These are phyloP conservation scores for Bassia scoparia DNA, from an alignment of 148 eudicot species.

Conservation along the genomic window DNA sequence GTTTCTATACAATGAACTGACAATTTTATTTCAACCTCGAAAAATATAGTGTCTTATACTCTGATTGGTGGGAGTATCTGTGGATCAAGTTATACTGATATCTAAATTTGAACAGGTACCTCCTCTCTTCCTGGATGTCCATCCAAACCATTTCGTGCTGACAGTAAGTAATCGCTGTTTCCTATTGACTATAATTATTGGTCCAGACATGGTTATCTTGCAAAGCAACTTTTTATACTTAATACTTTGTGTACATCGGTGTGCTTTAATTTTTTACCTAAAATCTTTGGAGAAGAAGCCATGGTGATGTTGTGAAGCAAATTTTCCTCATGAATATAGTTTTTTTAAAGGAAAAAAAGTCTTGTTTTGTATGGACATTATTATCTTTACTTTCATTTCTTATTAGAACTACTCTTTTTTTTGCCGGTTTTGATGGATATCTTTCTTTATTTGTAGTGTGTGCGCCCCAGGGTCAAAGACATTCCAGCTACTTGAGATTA, in stretches of 20 bases:
- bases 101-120: constrained; percentile 60
- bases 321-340: background rate
- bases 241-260: background rate
- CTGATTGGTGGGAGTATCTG: background rate
- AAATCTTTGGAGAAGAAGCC: background rate
- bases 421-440: constrained; percentile 21
- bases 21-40: background rate
- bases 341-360: no score
- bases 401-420: background rate
- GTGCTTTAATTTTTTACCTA: background rate
- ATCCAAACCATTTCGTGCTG: constrained; percentile 82
- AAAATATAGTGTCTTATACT: background rate
- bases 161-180: constrained; percentile 61
- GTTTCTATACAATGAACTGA: background rate
- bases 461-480: constrained; percentile 99
- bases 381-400: background rate
- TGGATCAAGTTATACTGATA: constrained; percentile 5
- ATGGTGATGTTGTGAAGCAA: background rate
- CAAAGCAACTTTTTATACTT: background rate
- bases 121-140: constrained; percentile 86
- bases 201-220: background rate
- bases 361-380: no score
- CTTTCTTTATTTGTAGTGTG: constrained; percentile 63
- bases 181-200: background rate
- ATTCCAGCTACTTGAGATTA: constrained; percentile 93